A percentile compares a stretch with the other conserved stretches of the same genome.
These are phyloP conservation scores for Stephania japonica DNA, from an alignment of 164 flowering plant species.

Conservation along the genomic window DNA sequence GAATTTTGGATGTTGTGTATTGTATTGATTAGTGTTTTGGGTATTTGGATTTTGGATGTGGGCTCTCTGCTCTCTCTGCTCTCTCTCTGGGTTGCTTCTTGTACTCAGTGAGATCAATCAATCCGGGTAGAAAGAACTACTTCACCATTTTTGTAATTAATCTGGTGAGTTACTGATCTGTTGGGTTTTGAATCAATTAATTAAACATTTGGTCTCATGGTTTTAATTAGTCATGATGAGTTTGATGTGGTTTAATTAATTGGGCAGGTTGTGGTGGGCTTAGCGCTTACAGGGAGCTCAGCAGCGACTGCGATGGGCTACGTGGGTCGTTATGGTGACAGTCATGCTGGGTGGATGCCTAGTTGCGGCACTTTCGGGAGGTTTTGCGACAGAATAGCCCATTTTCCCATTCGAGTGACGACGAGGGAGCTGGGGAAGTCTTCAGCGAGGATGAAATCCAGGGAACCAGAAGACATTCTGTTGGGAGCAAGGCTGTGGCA, in stretches of 20 bases:
- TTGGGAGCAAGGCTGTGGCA: conserved; percentile 53
- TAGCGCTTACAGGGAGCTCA: conserved; percentile 39
- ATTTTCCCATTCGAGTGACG: conserved; percentile 56
- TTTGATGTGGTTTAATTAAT: too few species aligned
- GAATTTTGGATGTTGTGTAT: neutral
- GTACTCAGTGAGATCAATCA: neutral
- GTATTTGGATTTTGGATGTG: too few species aligned
- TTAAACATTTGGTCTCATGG: too few species aligned
- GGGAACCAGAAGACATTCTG: conserved; percentile 32
- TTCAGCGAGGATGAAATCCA: conserved; percentile 71
- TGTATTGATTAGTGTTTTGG: neutral
- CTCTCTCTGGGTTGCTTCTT: conserved; percentile 32
- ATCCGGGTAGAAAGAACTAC: conserved; percentile 18
- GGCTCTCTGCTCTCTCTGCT: too few species aligned
- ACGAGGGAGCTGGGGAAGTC: conserved; percentile 32
- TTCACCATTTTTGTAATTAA: conserved; percentile 47
- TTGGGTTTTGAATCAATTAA: neutral
- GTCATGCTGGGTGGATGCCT: conserved; percentile 41
- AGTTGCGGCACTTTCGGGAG: conserved; percentile 35
- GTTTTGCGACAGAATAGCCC: conserved; percentile 36
- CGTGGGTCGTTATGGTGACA: conserved; percentile 42
- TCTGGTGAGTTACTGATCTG: conserved; percentile 30
- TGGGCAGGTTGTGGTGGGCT: conserved; percentile 38
- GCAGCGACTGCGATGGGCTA: conserved; percentile 52
- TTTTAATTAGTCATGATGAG: too few species aligned